These are phyloP conservation scores for Crithidia brevicula DNA, from an alignment of 208 protist species.

Conservation along the genomic window DNA sequence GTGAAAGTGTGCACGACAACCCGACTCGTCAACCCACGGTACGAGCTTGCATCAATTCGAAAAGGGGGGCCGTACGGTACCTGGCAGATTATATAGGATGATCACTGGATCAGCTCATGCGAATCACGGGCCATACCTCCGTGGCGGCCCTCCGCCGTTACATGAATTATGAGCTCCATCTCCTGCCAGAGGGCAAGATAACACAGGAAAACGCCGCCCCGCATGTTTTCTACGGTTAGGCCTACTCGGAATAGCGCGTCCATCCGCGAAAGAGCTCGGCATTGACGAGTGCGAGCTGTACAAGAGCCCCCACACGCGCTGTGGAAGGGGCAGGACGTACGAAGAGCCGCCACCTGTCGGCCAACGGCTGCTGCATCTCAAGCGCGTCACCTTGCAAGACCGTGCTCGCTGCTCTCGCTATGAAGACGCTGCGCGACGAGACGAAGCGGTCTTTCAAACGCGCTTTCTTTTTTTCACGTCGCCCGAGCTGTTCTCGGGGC, in stretches of 20 bases:
- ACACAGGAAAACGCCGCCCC: background rate
- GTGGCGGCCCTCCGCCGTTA: background rate
- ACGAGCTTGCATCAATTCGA: background rate
- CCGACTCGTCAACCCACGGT: background rate
- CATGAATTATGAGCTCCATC: background rate
- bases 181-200: background rate
- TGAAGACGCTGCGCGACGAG: background rate
- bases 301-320: background rate
- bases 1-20: background rate
- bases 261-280: background rate
- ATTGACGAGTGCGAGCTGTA: background rate
- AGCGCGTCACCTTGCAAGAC: background rate
- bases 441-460: background rate
- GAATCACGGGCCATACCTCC: background rate
- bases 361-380: background rate
- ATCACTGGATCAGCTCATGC: background rate
- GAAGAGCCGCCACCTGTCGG: background rate
- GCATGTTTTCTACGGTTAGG: background rate
- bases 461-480: background rate
- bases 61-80: background rate
- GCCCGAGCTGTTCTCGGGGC: background rate
- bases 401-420: background rate
- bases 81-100: background rate
- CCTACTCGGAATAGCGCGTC: background rate
- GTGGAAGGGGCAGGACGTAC: background rate